phyloP scores from a whole-genome alignment of 2,329 filamentous ascomycete genomes.

The Hypoxylon sp. region DNA sequence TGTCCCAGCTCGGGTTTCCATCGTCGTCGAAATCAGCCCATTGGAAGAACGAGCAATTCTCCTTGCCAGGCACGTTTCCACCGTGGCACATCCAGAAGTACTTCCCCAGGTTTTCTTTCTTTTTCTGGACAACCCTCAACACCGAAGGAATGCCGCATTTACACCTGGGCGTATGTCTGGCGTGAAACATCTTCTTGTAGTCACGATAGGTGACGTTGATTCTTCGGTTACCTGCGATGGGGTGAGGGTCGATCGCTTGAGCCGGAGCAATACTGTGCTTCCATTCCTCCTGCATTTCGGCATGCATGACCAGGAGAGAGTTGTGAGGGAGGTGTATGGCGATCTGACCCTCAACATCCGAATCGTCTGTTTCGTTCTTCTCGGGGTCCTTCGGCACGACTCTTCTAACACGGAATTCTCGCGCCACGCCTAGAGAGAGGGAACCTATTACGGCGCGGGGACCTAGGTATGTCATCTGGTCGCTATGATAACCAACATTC shows the following conservation, averaged over 20 bases:
- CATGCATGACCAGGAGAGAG: slow-evolving; percentile 93
- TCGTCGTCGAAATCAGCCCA: slow-evolving; percentile 92
- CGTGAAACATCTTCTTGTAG: slow-evolving; percentile 82
- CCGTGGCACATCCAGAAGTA: slow-evolving; percentile 97
- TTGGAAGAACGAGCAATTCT: slow-evolving; percentile 80
- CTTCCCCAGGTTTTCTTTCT: slow-evolving; percentile 78
- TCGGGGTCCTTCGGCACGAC: slow-evolving; percentile 72
- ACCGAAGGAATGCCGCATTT: slow-evolving; percentile 75
- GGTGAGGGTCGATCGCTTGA: slow-evolving; percentile 83
- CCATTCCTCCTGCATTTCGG: slow-evolving; percentile 97
- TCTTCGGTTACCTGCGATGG: slow-evolving; percentile 79
- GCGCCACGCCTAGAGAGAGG: slow-evolving; percentile 88
- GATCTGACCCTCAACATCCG: slow-evolving; percentile 84
- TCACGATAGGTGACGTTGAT: slow-evolving; percentile 96
- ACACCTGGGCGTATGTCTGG: slow-evolving; percentile 81
- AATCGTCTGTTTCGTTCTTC: slow-evolving; percentile 56
- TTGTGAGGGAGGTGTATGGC: slow-evolving; percentile 95
- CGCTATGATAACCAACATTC: slow-evolving; percentile 91
- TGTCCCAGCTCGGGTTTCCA: slow-evolving; percentile 77
- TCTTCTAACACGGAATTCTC: slow-evolving; percentile 88
- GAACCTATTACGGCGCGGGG: slow-evolving; percentile 90
- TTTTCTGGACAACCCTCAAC: slow-evolving; percentile 82
- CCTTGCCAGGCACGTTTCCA: slow-evolving; percentile 74
- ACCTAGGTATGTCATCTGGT: slow-evolving; percentile 92
- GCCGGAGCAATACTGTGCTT: slow-evolving; percentile 88